Percentiles rank a stretch among this genome's conserved stretches.
Conservation (phyloP, 139 green algal genomes). For the Coelastrella sp. region DNA sequence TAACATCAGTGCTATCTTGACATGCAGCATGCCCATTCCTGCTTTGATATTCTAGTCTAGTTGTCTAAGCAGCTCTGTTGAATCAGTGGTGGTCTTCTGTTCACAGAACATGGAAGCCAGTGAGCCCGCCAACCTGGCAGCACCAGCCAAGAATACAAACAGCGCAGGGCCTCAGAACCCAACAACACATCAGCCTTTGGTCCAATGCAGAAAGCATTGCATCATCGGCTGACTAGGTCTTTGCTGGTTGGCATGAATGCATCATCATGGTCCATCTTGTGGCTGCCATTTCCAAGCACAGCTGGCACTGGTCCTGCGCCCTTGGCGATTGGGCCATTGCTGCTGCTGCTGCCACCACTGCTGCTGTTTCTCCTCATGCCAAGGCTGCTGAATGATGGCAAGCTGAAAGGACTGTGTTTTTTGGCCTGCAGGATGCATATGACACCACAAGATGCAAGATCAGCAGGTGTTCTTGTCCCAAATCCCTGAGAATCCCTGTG, state of each 20-base stretch:
- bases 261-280: slow-evolving; percentile 17
- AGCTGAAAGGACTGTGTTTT: not conserved
- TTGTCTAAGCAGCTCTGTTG: too few species aligned
- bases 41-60: too few species aligned
- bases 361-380: not conserved
- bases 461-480: too few species aligned
- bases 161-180: too few species aligned
- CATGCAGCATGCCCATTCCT: too few species aligned
- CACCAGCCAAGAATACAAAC: too few species aligned
- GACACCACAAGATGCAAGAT: not conserved
- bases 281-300: not conserved
- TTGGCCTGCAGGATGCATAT: not conserved
- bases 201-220: not conserved
- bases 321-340: not conserved
- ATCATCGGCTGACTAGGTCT: not conserved
- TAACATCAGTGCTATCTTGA: too few species aligned
- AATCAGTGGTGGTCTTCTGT: too few species aligned
- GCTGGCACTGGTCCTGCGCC: not conserved
- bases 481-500: too few species aligned
- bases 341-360: not conserved
- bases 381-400: slow-evolving; percentile 12
- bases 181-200: too few species aligned
- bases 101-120: too few species aligned
- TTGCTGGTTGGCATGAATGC: slow-evolving; percentile 6
- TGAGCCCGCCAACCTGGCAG: too few species aligned